Evolutionary conservation across 2,329 filamentous ascomycete species (phyloP).

Genomic region (Sclerotinia glacialis): DNA sequence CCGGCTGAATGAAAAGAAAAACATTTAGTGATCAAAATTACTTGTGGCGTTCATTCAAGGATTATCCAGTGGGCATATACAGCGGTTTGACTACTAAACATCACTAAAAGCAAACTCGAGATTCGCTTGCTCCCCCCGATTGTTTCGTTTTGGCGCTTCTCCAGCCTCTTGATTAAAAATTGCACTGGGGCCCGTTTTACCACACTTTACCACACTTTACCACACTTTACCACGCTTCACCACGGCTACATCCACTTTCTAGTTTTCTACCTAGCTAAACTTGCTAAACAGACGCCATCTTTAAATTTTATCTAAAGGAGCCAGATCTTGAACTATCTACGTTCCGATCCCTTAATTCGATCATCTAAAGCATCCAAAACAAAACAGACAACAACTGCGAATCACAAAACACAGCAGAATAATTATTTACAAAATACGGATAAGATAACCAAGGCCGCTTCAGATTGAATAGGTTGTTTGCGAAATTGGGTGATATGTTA

Average conservation of each 20-base stretch:
- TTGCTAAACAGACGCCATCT: conserved; percentile 12
- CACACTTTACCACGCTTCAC: not conserved
- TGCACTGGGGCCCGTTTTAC: conserved; percentile 1
- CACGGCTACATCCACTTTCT: conserved; percentile 12
- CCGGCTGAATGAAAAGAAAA: conserved; percentile 13
- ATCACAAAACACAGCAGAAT: not conserved
- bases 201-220: not conserved
- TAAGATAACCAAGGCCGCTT: not conserved
- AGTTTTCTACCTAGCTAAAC: conserved; percentile 13
- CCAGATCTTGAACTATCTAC: conserved; percentile 13
- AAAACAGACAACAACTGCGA: not conserved
- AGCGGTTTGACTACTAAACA: not conserved
- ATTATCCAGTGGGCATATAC: conserved; percentile 7
- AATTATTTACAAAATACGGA: not conserved
- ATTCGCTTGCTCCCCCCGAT: conserved; percentile 14
- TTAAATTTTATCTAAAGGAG: conserved; percentile 16
- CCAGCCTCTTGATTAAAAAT: conserved; percentile 23
- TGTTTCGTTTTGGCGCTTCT: conserved; percentile 16
- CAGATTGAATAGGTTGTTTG: not conserved
- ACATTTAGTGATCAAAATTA: conserved; percentile 6
- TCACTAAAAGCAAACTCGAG: conserved; percentile 6
- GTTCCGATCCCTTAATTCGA: conserved; percentile 12
- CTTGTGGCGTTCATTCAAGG: conserved; percentile 16
- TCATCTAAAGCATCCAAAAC: not conserved
- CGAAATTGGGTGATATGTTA: conserved; percentile 13